Conservation (phyloP, 2,329 filamentous ascomycete species). For the Nothophoma quercina region DNA sequence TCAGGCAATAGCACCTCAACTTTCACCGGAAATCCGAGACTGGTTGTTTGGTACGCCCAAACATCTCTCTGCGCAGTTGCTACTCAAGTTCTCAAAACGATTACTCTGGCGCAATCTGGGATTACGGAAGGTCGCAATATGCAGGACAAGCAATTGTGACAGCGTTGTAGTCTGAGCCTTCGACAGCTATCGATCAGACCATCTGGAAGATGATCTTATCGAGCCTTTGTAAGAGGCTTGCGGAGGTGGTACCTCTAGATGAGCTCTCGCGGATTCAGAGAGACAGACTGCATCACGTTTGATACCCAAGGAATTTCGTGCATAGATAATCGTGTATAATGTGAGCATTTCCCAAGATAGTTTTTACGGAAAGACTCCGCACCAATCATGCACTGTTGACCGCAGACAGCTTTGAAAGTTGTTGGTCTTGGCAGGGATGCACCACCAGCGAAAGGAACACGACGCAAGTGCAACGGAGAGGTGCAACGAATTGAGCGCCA, state of each 20-base stretch:
- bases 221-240: background rate
- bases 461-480: conserved; percentile 25
- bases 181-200: background rate
- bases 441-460: conserved; percentile 29
- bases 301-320: background rate
- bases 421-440: conserved; percentile 31
- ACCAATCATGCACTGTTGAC: conserved; percentile 12
- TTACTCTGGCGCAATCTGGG: too few relatives aligned
- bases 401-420: conserved; percentile 14
- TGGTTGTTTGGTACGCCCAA: too few relatives aligned
- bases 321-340: conserved; percentile 5
- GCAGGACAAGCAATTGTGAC: background rate
- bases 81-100: too few relatives aligned
- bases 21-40: too few relatives aligned
- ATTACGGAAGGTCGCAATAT: background rate
- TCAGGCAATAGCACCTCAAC: background rate
- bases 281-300: background rate
- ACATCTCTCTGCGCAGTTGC: too few relatives aligned
- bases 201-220: background rate
- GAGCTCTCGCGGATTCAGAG: background rate
- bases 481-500: conserved; percentile 24
- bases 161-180: background rate
- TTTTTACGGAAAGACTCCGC: background rate
- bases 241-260: background rate
- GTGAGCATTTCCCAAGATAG: conserved; percentile 13